Evolutionary conservation across 345 rosid genomes (phyloP).

Genomic region (Viola odorata): DNA sequence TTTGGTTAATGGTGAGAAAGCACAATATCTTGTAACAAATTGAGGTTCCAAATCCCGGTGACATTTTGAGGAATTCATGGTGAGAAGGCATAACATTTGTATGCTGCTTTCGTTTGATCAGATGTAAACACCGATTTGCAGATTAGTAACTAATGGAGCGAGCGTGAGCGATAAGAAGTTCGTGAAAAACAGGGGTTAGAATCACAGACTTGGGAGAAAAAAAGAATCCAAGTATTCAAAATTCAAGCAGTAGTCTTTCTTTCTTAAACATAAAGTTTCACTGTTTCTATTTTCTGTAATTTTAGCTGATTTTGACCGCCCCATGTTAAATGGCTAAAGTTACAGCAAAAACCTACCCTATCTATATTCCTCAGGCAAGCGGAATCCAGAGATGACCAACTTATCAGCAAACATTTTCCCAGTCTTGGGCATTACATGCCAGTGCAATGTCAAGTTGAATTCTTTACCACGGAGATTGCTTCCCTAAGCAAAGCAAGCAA

Average conservation of each 20-base stretch:
- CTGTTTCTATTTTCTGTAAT: background rate
- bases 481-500: conserved; percentile 41
- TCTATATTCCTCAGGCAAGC: conserved; percentile 68
- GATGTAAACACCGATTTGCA: no score
- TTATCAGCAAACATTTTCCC: conserved; percentile 87
- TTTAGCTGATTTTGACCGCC: conserved; percentile 8
- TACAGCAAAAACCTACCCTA: conserved; percentile 28
- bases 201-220: background rate
- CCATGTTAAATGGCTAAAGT: conserved; percentile 21
- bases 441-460: conserved; percentile 83
- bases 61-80: no score
- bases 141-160: no score
- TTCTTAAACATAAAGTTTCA: background rate
- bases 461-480: conserved; percentile 72
- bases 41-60: no score
- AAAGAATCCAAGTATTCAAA: background rate
- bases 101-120: no score
- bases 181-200: background rate
- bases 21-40: no score
- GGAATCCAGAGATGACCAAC: conserved; percentile 67
- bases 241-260: background rate
- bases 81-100: no score
- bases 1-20: no score
- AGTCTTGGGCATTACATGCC: conserved; percentile 97
- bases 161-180: no score